A percentile compares a stretch with the other conserved stretches of the same genome.
phyloP scores from a whole-genome alignment of 805 yeast genomes.

The Saturnispora ahearnii region DNA sequence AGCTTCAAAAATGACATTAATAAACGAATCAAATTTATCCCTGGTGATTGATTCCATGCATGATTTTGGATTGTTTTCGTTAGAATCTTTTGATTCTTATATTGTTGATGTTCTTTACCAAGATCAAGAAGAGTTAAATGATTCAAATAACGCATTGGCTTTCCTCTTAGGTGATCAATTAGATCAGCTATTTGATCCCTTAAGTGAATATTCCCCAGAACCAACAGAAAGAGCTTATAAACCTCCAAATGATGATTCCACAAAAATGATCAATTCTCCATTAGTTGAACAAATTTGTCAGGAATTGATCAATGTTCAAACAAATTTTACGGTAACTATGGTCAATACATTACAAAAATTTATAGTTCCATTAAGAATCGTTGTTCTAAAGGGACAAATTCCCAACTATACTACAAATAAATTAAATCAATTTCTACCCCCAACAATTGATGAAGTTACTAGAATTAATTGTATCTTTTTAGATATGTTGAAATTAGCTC shows the following conservation, averaged over 20 bases:
- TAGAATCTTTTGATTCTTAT: slow-evolving; percentile 36
- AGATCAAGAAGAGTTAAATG: slow-evolving; percentile 30
- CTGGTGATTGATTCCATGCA: slow-evolving; percentile 50
- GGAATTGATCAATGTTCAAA: slow-evolving; percentile 65
- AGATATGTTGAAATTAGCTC: slow-evolving; percentile 62
- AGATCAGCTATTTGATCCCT: slow-evolving; percentile 82
- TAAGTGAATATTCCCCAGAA: slow-evolving; percentile 88
- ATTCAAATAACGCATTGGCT: slow-evolving; percentile 68
- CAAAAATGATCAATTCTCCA: slow-evolving; percentile 18
- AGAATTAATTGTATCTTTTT: slow-evolving; percentile 79
- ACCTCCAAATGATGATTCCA: slow-evolving; percentile 37
- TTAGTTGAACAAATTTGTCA: slow-evolving; percentile 46
- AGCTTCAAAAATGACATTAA: slow-evolving; percentile 55
- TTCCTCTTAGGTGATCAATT: slow-evolving; percentile 73
- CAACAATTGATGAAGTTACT: slow-evolving; percentile 90
- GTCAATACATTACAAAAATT: slow-evolving; percentile 72
- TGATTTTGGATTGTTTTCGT: slow-evolving; percentile 44
- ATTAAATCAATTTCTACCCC: slow-evolving; percentile 78
- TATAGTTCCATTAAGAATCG: slow-evolving; percentile 67
- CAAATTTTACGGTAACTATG: slow-evolving; percentile 60
- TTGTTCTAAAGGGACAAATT: slow-evolving; percentile 48
- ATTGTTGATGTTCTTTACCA: slow-evolving; percentile 66
- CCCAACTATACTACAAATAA: slow-evolving; percentile 49
- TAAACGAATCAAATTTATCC: slow-evolving; percentile 43
- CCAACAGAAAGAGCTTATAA: slow-evolving; percentile 62